These are phyloP conservation scores for Naegleria fowleri DNA, from an alignment of 208 protist genomes.

Conservation along the genomic window DNA sequence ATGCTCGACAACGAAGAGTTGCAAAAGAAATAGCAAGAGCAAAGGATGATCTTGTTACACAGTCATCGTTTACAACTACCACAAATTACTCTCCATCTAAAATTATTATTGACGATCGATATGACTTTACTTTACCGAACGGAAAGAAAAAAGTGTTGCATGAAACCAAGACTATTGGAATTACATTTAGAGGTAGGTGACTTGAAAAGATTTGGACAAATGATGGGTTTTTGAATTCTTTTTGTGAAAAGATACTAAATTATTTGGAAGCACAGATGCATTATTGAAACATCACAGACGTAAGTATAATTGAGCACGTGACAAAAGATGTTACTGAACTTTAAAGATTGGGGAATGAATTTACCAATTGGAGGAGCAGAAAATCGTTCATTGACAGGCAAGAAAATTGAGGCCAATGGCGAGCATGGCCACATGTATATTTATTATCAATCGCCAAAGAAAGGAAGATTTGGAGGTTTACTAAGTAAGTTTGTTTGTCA, in stretches of 20 bases:
- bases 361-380: not conserved
- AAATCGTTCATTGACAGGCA: not conserved
- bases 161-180: slow-evolving; percentile 18
- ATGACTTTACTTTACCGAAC: not conserved
- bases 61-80: not conserved
- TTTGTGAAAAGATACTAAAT: not conserved
- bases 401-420: not conserved
- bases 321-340: not conserved
- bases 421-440: slow-evolving; percentile 25
- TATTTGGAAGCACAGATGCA: not conserved
- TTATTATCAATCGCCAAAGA: not conserved
- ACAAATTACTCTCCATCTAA: not conserved
- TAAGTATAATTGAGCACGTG: not conserved
- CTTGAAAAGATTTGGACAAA: not conserved
- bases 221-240: too few species aligned
- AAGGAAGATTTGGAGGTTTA: not conserved
- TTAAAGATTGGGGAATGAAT: slow-evolving; percentile 19
- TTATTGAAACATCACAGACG: slow-evolving; percentile 10
- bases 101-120: not conserved
- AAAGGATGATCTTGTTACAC: not conserved
- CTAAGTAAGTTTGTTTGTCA: not conserved
- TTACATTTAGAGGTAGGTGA: not conserved
- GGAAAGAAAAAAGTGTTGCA: not conserved
- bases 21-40: not conserved
- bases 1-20: not conserved